phyloP scores from a whole-genome alignment of 495 filamentous ascomycete genomes.

The Tuber microsphaerosporum region DNA sequence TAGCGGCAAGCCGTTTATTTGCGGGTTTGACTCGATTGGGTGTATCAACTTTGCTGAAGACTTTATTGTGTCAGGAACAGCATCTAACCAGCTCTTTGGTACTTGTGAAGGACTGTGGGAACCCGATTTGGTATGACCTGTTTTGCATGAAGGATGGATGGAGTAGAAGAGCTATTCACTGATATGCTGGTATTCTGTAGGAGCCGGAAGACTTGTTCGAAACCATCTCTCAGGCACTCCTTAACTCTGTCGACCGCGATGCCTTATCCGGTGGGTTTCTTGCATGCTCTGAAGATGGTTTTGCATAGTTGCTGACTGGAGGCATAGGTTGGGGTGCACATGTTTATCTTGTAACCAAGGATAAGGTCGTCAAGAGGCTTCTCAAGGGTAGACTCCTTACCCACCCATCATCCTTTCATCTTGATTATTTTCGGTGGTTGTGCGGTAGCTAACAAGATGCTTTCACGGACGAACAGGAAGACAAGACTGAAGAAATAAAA shows the following conservation, averaged over 20 bases:
- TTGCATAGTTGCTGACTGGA: neutral
- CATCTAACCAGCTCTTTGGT: conserved; percentile 93
- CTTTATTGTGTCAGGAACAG: conserved; percentile 95
- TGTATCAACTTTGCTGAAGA: conserved; percentile 99
- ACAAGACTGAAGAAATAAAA: conserved; percentile 21
- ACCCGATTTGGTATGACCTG: conserved; percentile 70
- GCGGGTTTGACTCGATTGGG: conserved; percentile 97
- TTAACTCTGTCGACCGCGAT: conserved; percentile 93
- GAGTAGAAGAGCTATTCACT: neutral
- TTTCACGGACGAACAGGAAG: conserved; percentile 21
- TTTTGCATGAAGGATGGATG: neutral
- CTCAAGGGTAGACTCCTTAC: conserved; percentile 66
- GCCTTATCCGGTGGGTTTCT: conserved; percentile 61
- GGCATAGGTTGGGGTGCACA: conserved; percentile 76
- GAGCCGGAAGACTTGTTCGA: conserved; percentile 92
- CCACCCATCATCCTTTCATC: conserved; percentile 1
- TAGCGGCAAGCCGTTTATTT: conserved; percentile 90
- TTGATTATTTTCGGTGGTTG: neutral
- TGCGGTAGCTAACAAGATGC: conserved; percentile 12
- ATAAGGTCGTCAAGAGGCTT: conserved; percentile 97
- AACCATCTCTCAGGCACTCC: conserved; percentile 91
- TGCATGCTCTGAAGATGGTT: neutral
- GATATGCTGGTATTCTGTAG: conserved; percentile 44
- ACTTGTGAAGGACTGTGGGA: conserved; percentile 99
- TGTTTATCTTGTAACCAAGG: conserved; percentile 98